Evolutionary conservation across 1,139 yeast species (phyloP).

Genomic region (Blastobotrys aristatus): DNA sequence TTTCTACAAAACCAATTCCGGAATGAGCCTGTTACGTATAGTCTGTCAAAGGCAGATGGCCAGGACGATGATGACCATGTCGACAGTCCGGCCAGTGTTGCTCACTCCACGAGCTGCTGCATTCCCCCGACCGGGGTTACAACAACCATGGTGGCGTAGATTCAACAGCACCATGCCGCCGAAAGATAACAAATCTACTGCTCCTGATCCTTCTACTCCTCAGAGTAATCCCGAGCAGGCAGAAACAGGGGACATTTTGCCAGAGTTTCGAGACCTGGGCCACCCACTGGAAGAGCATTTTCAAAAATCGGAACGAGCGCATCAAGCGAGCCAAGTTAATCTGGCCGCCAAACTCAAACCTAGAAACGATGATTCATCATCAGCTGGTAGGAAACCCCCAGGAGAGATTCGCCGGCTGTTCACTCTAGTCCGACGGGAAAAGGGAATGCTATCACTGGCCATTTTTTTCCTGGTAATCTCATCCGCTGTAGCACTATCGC

Average conservation of each 20-base stretch:
- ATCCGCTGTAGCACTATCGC: conserved; percentile 61
- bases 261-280: too few species aligned
- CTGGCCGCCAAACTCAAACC: conserved; percentile 31
- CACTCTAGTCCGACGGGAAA: conserved; percentile 47
- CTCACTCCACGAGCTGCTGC: too few species aligned
- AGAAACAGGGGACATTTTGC: too few species aligned
- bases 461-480: conserved; percentile 54
- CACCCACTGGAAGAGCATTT: conserved; percentile 13
- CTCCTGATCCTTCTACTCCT: too few species aligned
- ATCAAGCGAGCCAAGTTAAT: conserved; percentile 33
- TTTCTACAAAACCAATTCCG: too few species aligned
- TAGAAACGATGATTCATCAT: conserved; percentile 11
- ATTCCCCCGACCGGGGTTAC: too few species aligned
- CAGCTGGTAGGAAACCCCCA: too few species aligned
- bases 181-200: neutral
- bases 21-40: conserved; percentile 2
- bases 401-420: conserved; percentile 51
- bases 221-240: too few species aligned
- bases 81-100: neutral
- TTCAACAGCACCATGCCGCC: neutral
- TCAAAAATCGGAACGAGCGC: conserved; percentile 29
- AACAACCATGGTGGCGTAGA: neutral
- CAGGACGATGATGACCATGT: neutral
- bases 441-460: conserved; percentile 51
- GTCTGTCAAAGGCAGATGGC: conserved; percentile 2